Base-by-base conservation (phyloP, 1,284 basidiomycete genomes). In the Salmacisia buchloeana region DNA sequence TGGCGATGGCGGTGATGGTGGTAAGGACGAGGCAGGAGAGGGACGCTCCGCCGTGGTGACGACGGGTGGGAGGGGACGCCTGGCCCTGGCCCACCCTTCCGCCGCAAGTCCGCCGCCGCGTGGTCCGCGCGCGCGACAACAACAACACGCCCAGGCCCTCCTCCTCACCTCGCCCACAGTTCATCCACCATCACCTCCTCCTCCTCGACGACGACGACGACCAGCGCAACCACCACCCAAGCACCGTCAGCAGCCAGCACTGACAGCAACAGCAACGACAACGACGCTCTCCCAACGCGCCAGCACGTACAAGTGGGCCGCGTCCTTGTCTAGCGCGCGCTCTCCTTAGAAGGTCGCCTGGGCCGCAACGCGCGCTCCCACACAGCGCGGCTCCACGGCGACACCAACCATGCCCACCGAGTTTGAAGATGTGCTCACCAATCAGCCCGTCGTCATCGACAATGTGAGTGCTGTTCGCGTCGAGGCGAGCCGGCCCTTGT, bases 381-480 rank as follows among this genome's bases (percentile, higher is more conserved):
- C 41, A 43, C 15, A 9, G 41, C 41, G 18, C 18, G 18, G 41
- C 41, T 43, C 41, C 18, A n/a, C 7, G 41, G 18, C 23, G 7
- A 27, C 27, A 36, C n/a, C 58, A 60, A 29, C 46, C 33, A 69
- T 72, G 65, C 69, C 69, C 52, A 52, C 65, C 61, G 75, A 80
- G 58, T 79, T 75, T 43, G 74, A 77, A 58, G 76, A 80, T 57
- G 78, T 78, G 49, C 76, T 80, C 39, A 78, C 77, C 61, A 80
- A 80, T 66, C 78, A 80, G 63, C 78, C 78, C 13, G 78, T 80
- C 54, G 78, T 80, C 12, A 76, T 80, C 39, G 78, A 80, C 68
- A 77, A 77, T 62, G 70, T 66, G 46, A 62, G 66, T 43, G 18
- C 29, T 18, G 2, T 39, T 27, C 58, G 15, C 39, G n/a, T 38